A percentile compares a stretch with the other conserved stretches of the same genome.
These are phyloP conservation scores for Penicillium coffeae DNA, from an alignment of 495 filamentous ascomycete genomes.

Conservation along the genomic window DNA sequence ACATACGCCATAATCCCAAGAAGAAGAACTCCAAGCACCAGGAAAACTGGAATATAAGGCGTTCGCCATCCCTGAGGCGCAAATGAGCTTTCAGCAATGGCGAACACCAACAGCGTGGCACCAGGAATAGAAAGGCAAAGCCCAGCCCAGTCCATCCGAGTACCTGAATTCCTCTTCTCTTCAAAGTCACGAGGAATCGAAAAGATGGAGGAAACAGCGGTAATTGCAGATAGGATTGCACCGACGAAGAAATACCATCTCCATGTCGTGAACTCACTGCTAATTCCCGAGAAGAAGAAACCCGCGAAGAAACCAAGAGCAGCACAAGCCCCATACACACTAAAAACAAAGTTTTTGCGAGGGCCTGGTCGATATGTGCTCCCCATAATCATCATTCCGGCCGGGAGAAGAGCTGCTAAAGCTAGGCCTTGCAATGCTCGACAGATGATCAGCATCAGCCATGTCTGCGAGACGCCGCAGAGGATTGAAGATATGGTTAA, in stretches of 20 bases:
- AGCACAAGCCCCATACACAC: constrained; percentile 73
- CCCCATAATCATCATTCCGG: constrained; percentile 74
- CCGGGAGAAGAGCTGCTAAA: constrained; percentile 71
- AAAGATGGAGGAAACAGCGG: constrained; percentile 51
- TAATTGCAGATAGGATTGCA: constrained; percentile 49
- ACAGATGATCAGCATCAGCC: constrained; percentile 69
- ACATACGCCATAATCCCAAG: constrained; percentile 62
- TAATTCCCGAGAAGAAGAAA: constrained; percentile 73
- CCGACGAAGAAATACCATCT: constrained; percentile 82
- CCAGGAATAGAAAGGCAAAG: constrained; percentile 59
- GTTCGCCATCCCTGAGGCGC: constrained; percentile 68
- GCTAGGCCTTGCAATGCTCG: constrained; percentile 79
- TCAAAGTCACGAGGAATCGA: constrained; percentile 62
- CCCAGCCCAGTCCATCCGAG: constrained; percentile 72
- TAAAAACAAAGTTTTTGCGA: constrained; percentile 81
- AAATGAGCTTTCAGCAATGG: constrained; percentile 70
- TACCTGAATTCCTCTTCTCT: constrained; percentile 40
- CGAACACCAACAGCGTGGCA: constrained; percentile 69
- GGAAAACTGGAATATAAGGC: constrained; percentile 51
- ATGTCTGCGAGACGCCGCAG: constrained; percentile 65
- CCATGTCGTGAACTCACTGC: constrained; percentile 62
- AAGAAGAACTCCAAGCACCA: constrained; percentile 54
- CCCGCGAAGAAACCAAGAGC: constrained; percentile 78
- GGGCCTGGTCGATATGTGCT: constrained; percentile 79
- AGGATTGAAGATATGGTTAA: constrained; percentile 68